These are phyloP conservation scores for Stereum hirsutum DNA, from an alignment of 1,284 basidiomycete species.

Conservation along the genomic window DNA sequence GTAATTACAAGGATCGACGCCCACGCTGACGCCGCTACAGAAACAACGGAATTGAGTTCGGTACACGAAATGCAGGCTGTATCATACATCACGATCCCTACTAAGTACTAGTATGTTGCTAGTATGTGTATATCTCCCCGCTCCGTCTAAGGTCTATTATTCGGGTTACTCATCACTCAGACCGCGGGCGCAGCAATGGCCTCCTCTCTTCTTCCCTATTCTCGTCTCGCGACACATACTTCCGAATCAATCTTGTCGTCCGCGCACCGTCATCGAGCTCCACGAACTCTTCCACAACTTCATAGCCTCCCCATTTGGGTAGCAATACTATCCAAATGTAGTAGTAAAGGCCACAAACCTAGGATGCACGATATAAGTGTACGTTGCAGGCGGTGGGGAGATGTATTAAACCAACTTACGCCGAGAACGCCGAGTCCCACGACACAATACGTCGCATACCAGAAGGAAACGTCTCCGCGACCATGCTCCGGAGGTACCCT, in stretches of 20 bases:
- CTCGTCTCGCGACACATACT: no score
- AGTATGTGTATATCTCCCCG: no score
- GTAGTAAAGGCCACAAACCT: constrained; percentile 24
- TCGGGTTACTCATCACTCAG: no score
- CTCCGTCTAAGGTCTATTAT: no score
- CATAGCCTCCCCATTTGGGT: constrained; percentile 22
- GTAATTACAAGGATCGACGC: no score
- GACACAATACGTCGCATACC: constrained; percentile 24
- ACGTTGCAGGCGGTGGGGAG: background rate
- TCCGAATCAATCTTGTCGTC: constrained; percentile 14
- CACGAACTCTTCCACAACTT: constrained; percentile 21
- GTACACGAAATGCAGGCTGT: no score
- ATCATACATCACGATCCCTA: no score
- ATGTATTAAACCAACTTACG: constrained; percentile 5
- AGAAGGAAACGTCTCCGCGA: constrained; percentile 22
- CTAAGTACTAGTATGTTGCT: no score
- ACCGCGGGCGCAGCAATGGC: no score
- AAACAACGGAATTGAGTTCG: no score
- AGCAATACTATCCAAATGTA: constrained; percentile 23
- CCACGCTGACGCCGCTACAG: no score
- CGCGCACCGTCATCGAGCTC: constrained; percentile 19
- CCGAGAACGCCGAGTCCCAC: constrained; percentile 19
- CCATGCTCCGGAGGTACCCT: constrained; percentile 25
- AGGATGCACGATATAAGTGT: background rate
- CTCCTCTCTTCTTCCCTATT: no score